Evolutionary conservation across 2,329 filamentous ascomycete species (phyloP).

Genomic region (Hymenoscyphus fructigenus): DNA sequence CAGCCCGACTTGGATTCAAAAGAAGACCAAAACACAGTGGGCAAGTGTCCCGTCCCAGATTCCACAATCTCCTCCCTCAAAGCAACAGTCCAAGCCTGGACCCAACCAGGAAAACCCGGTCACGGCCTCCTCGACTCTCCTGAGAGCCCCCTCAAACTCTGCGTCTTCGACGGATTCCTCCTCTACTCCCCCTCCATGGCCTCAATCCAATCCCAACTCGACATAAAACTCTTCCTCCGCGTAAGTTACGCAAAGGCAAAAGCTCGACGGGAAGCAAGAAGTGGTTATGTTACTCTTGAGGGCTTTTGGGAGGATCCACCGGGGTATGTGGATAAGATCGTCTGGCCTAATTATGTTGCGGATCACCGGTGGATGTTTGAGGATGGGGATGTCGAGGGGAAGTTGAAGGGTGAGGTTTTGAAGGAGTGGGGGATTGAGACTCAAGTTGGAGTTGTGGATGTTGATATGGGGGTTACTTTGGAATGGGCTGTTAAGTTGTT

Average conservation of each 20-base stretch:
- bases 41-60: conserved; percentile 52
- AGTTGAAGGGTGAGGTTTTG: conserved; percentile 49
- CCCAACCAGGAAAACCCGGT: conserved; percentile 45
- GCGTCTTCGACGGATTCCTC: conserved; percentile 85
- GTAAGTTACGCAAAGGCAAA: conserved; percentile 66
- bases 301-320: conserved; percentile 96
- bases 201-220: conserved; percentile 57
- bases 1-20: conserved; percentile 53
- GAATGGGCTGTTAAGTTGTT: conserved; percentile 68
- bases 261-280: conserved; percentile 63
- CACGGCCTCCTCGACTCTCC: conserved; percentile 37
- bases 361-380: conserved; percentile 81
- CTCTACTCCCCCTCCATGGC: conserved; percentile 64
- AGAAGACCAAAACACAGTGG: conserved; percentile 63
- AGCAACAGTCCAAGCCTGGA: conserved; percentile 48
- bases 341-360: conserved; percentile 91
- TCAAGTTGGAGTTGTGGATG: conserved; percentile 49
- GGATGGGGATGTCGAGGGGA: conserved; percentile 60
- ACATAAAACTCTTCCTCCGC: conserved; percentile 76
- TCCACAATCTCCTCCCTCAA: conserved; percentile 47
- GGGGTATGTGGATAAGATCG: conserved; percentile 88
- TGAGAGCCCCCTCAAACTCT: conserved; percentile 46
- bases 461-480: conserved; percentile 61
- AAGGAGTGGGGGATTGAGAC: conserved; percentile 47
- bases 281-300: conserved; percentile 77